Evolutionary conservation across 2,329 filamentous ascomycete genomes (phyloP), one percentile per base, ranked within the genome.

Genomic region (Beauveria sp.): DNA sequence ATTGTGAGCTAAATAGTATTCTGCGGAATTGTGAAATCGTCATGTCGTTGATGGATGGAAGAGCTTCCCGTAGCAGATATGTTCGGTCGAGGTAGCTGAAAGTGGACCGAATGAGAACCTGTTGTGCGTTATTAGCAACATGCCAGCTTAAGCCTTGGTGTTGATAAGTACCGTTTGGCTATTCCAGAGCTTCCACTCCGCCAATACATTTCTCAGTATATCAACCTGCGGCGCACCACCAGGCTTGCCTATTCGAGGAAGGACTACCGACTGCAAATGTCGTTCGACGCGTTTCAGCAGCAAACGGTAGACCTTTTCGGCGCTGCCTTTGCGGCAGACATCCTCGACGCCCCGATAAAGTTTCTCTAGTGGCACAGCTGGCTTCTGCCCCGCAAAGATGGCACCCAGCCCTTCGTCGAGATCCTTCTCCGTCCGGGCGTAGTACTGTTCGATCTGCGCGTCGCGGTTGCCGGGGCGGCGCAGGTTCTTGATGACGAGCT

Each of bases 1-100:
- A 37, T 51, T 66, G 64, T 7, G 72, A 70, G 12, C 73, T 71
- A 66, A 81, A 87, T 3, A 80, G 72, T 66, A 80, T 80, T 63
- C 75, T 82, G 58, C 90, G 84, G 71, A 97, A 99, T 63, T 91
- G 82, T 16, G 80, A 75, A 60, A 94, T 85, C 5, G 88, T 85
- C 78, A 96, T 86, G 69, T 96, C 91, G 69, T 92, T 89, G 61
- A 99, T 85, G 40, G 89, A 89, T 10, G 82, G 80, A 41, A 82
- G 76, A 24, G 88, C 84, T 51, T 87, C 86, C 61, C 88, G 87
- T 2, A 96, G 79, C 8, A 99, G 80, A 70, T 92, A 97, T 2
- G 92, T 90, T 64, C 94, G 87, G 71, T 99, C 93, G 65, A 99
- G 82, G 70, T 92, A 99, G 76, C 92, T 96, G 75, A 97, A 97